phyloP scores from a whole-genome alignment of 2,329 filamentous ascomycete species.

The Penicillium corylophilum region DNA sequence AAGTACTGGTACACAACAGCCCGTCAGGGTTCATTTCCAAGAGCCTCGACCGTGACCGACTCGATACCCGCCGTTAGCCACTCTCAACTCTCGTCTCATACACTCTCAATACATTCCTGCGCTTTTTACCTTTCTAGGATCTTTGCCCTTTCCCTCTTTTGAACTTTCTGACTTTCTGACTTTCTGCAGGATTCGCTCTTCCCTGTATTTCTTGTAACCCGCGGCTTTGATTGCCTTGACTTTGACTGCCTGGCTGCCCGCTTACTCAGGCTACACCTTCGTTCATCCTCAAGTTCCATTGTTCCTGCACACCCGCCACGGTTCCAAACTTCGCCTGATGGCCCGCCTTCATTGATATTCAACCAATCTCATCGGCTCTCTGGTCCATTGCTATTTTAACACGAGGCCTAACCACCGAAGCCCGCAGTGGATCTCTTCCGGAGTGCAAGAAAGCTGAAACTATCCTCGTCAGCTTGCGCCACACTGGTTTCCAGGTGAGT shows the following conservation, averaged over 20 bases:
- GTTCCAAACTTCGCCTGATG: constrained; percentile 16
- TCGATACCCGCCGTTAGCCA: constrained; percentile 6
- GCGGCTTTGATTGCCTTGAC: too few relatives aligned
- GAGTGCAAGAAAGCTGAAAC: constrained; percentile 37
- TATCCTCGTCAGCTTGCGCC: constrained; percentile 45
- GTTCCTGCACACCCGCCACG: constrained; percentile 14
- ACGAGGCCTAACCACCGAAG: constrained; percentile 18
- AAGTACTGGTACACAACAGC: constrained; percentile 15
- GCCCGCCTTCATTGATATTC: constrained; percentile 11
- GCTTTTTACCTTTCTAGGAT: background rate
- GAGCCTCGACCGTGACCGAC: constrained; percentile 25
- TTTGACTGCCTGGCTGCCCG: background rate
- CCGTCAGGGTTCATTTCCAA: constrained; percentile 19
- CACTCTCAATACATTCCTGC: constrained; percentile 4
- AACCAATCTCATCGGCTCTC: constrained; percentile 20
- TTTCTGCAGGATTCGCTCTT: background rate
- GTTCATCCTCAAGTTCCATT: background rate
- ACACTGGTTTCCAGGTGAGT: constrained; percentile 42
- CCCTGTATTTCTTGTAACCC: background rate
- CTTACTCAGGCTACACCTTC: background rate
- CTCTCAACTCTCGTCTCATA: background rate
- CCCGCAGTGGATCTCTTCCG: constrained; percentile 18
- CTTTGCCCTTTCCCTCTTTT: too few relatives aligned
- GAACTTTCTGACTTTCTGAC: background rate
- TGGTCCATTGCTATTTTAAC: constrained; percentile 31